Percentiles rank a stretch among this genome's conserved stretches.
Evolutionary conservation across 2,329 filamentous ascomycete genomes (phyloP).

Genomic region (Gyromitra esculenta): DNA sequence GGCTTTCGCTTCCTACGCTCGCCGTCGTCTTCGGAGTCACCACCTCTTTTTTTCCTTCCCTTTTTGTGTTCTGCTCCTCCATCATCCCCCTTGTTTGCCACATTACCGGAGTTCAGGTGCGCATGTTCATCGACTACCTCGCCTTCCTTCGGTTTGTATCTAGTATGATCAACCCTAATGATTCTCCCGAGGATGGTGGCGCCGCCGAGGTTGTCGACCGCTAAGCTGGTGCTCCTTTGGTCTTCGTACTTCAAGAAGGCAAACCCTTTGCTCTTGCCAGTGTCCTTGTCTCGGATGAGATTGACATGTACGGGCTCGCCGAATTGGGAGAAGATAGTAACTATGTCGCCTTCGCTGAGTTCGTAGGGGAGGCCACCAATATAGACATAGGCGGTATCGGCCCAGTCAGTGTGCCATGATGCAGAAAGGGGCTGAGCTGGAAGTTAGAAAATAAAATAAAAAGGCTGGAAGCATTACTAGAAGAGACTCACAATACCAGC

Average conservation of each 20-base stretch:
- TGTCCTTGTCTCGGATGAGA: conserved; percentile 92
- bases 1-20: conserved; percentile 60
- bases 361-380: conserved; percentile 93
- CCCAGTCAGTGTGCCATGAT: conserved; percentile 73
- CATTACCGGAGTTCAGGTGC: conserved; percentile 58
- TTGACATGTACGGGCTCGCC: conserved; percentile 95
- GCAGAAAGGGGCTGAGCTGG: conserved; percentile 53
- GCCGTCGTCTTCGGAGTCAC: conserved; percentile 63
- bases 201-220: conserved; percentile 94
- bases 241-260: conserved; percentile 98
- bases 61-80: conserved; percentile 56
- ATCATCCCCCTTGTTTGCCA: conserved; percentile 63
- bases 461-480: conserved; percentile 12
- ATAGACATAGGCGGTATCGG: conserved; percentile 95
- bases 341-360: conserved; percentile 91
- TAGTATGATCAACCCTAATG: conserved; percentile 87
- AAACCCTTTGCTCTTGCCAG: conserved; percentile 92
- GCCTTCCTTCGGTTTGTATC: conserved; percentile 89
- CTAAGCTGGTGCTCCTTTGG: conserved; percentile 92
- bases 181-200: conserved; percentile 82
- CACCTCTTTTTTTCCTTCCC: conserved; percentile 61
- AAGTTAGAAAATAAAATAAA: conserved; percentile 55
- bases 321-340: conserved; percentile 96
- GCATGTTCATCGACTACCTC: conserved; percentile 63
- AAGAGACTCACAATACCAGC: conserved; percentile 73